Base-by-base conservation (phyloP, 768 basidiomycete genomes). In the Megacollybia marginata region DNA sequence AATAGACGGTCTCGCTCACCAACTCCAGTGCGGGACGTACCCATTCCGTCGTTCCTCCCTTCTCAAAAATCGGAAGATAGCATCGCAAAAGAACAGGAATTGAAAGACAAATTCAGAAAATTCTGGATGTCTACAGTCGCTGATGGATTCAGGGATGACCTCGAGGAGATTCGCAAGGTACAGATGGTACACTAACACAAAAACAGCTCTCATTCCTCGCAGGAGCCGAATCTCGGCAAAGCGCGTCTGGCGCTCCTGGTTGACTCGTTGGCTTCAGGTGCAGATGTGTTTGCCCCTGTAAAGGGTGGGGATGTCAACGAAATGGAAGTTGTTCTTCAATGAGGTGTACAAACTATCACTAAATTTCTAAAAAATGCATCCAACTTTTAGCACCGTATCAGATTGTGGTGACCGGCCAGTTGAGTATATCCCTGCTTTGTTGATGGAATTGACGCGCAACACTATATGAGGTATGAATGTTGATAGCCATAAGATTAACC, bases 101-200 rank as follows among this genome's bases (percentile, higher is more conserved):
- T 91, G 59, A 83, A 80, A 58, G 79, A 79, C 33, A 78, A 72
- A 42, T 92, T 92, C 62, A 70, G 83, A 49, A 83, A 83, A 62
- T 92, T 92, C 59, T 92, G 90, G 90, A 90, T 92, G 88, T 68
- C 79, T 2, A 80, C 84, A 1, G 75, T 92, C 7, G 86, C 82
- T 2, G 87, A 91, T 61, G 88, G 80, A 10, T 93, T 92, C 66
- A 79, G 78, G 54, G 83, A 86, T 43, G 91, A 92, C 62, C 69
- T 92, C n/a, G 88, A 90, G 57, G 75, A 82, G 57, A 83, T 92
- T 57, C 80, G 84, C 32, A 88, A 90, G 75, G 90, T 87, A 47
- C 35, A 75, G 64, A 34, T 47, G 10, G 8, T 33, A 32, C 16
- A 15, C 15, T 38, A 44, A 4, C 20, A 5, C 51, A 12, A 28